Conservation (phyloP, 1,139 yeast genomes). For the Debaryomycetaceae sp. region DNA sequence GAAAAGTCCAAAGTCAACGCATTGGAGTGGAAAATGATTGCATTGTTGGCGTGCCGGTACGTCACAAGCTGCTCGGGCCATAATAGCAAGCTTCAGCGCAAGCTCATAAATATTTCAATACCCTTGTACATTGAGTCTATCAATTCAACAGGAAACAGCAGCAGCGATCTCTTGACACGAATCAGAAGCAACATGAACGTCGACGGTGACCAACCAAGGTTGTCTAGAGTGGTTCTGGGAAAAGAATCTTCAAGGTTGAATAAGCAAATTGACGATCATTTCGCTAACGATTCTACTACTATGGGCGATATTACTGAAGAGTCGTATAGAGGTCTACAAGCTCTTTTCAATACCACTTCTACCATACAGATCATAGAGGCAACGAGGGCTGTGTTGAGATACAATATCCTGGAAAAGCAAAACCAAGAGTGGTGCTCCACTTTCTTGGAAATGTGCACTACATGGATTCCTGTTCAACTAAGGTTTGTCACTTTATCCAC, state of each 20-base stretch:
- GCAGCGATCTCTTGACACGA: conserved; percentile 17
- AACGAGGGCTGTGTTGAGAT: conserved; percentile 40
- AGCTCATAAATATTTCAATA: conserved; percentile 35
- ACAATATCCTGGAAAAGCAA: conserved; percentile 22
- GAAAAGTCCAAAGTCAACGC: conserved; percentile 29
- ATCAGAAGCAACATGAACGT: conserved; percentile 23
- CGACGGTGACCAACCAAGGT: conserved; percentile 20
- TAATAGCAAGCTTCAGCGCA: conserved; percentile 33
- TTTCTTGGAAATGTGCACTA: conserved; percentile 62
- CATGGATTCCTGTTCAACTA: conserved; percentile 85
- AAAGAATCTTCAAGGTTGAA: conserved; percentile 16
- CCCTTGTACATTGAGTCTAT: conserved; percentile 40
- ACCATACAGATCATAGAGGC: conserved; percentile 47
- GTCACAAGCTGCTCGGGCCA: conserved; percentile 43
- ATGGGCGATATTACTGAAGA: conserved; percentile 30
- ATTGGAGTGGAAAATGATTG: conserved; percentile 48
- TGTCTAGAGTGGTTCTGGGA: conserved; percentile 26
- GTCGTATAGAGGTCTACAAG: conserved; percentile 42
- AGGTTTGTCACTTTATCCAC: conserved; percentile 64
- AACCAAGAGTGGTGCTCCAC: conserved; percentile 49
- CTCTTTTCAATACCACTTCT: conserved; percentile 50
- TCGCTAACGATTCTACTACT: conserved; percentile 28
- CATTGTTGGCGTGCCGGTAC: conserved; percentile 42
- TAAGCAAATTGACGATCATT: conserved; percentile 22
- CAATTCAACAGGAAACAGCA: conserved; percentile 10